Percentiles rank a stretch among this genome's conserved stretches.
These are phyloP conservation scores for Fusarium torulosum DNA, from an alignment of 2,329 filamentous ascomycete genomes.

Conservation along the genomic window DNA sequence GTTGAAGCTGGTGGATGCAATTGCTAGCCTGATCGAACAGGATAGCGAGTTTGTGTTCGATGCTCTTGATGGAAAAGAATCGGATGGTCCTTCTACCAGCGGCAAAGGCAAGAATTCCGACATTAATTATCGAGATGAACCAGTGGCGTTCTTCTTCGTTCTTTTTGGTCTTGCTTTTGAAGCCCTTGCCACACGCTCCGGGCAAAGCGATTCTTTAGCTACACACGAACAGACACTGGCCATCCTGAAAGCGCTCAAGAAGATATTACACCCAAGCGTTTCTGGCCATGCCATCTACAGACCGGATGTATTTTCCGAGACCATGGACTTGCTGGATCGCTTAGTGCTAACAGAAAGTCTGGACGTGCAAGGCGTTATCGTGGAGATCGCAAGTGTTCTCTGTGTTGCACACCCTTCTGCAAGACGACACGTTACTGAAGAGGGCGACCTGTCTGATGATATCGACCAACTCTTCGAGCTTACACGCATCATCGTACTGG, in stretches of 20 bases:
- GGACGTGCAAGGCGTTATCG: slow-evolving; percentile 90
- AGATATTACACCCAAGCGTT: slow-evolving; percentile 93
- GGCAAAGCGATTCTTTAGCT: slow-evolving; percentile 64
- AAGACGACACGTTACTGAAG: slow-evolving; percentile 66
- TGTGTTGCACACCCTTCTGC: slow-evolving; percentile 94
- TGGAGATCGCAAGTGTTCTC: slow-evolving; percentile 90
- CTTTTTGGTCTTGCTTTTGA: slow-evolving; percentile 97
- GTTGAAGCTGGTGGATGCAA: slow-evolving; percentile 96
- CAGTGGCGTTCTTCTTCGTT: slow-evolving; percentile 98
- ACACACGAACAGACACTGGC: slow-evolving; percentile 85
- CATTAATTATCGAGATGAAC: slow-evolving; percentile 98
- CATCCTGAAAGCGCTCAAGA: slow-evolving; percentile 91
- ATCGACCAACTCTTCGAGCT: slow-evolving; percentile 98
- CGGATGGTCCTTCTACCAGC: slow-evolving; percentile 61
- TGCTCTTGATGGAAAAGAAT: slow-evolving; percentile 87
- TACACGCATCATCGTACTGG: slow-evolving; percentile 94
- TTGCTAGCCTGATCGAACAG: slow-evolving; percentile 96
- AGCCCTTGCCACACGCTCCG: slow-evolving; percentile 84
- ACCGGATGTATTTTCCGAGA: slow-evolving; percentile 95
- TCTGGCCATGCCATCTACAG: slow-evolving; percentile 97
- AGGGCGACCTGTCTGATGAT: slow-evolving; percentile 90
- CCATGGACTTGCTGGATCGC: slow-evolving; percentile 94
- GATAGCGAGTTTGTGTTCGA: slow-evolving; percentile 98
- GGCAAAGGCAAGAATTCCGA: slow-evolving; percentile 74
- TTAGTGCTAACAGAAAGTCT: slow-evolving; percentile 91